Base-by-base conservation (phyloP, 1,284 basidiomycete species). In the Coniferiporia weirii region DNA sequence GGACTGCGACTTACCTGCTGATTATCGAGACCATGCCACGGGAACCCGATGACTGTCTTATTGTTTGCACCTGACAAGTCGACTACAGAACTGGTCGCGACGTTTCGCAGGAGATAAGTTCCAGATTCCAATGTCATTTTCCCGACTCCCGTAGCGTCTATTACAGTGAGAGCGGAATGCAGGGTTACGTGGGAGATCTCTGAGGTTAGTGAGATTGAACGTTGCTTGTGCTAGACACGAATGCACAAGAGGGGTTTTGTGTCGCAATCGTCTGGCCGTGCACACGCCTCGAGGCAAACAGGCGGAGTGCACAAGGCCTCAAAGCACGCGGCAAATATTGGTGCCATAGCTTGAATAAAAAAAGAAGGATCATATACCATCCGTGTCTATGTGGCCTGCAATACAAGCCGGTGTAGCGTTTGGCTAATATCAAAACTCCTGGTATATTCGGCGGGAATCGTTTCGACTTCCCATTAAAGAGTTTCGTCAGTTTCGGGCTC, bases 11-110 rank as follows among this genome's bases (percentile, higher is more conserved):
- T 19, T 43, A 49, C 59, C 50, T 61, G 59, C 36, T 61, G 59
- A 44, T 61, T 61, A 13, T 57, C 59, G 19, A 15, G 34, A 4
- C 59, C 59, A 22, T 61, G 59, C 32, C 34, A 43, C 22, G 54
- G 48, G 40, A 57, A 61, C n/a, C 59, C 59, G 35, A 61, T 61
- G 22, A 57, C 44, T 36, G 49, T 43, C 51, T 53, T 61, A 34
- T 44, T 61, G 22, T 61, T 55, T 2, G 38, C 59, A 13, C 59
- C 59, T 4, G 59, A 61, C 19, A 61, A 34, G 45, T 61, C 59
- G 20, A 53, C 27, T 15, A 61, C 47, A 4, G 59, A 52, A 27
- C 48, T 51, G 22, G 43, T 53, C 34, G 12, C 38, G 20, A 57
- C 7, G 44, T 61, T 61, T 27, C 51, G 40, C 49, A 61, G 20